Conservation (phyloP, 1,284 basidiomycete genomes). For the Rhodotorula glutinis region DNA sequence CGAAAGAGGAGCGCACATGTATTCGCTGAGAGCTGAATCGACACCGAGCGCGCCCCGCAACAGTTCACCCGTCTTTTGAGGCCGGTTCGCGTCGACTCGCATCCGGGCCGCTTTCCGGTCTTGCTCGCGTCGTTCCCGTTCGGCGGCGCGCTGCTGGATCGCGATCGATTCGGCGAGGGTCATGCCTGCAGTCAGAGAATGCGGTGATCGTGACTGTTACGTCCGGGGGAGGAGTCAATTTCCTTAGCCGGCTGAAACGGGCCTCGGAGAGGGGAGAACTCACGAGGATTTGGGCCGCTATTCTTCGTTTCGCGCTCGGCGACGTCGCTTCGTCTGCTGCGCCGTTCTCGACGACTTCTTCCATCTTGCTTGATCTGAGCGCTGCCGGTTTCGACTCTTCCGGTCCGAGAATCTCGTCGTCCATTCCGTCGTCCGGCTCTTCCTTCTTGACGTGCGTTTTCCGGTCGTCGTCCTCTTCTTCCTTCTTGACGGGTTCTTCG, state of each 20-base stretch:
- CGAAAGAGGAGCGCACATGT: conserved; percentile 14
- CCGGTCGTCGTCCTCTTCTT: neutral
- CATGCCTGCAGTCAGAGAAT: conserved; percentile 11
- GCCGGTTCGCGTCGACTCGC: conserved; percentile 15
- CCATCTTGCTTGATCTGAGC: neutral
- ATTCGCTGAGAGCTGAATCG: conserved; percentile 16
- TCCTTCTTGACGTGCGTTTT: neutral
- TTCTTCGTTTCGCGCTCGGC: conserved; percentile 26
- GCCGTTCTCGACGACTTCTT: neutral
- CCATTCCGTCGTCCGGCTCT: neutral
- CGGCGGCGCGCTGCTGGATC: conserved; percentile 26
- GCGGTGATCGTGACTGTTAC: conserved; percentile 1
- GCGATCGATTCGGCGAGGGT: conserved; percentile 31
- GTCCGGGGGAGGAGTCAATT: neutral
- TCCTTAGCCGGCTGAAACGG: too few species aligned
- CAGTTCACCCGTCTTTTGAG: conserved; percentile 6
- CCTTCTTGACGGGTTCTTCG: neutral
- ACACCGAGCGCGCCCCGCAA: conserved; percentile 20
- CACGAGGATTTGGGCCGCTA: conserved; percentile 24
- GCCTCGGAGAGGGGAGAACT: neutral
- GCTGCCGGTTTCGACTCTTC: neutral
- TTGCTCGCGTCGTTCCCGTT: conserved; percentile 12
- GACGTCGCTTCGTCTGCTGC: conserved; percentile 8
- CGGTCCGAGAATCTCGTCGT: neutral
- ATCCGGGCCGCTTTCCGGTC: neutral